These are phyloP conservation scores for Euphrasia arctica DNA, from an alignment of 305 asterid genomes.

Conservation along the genomic window DNA sequence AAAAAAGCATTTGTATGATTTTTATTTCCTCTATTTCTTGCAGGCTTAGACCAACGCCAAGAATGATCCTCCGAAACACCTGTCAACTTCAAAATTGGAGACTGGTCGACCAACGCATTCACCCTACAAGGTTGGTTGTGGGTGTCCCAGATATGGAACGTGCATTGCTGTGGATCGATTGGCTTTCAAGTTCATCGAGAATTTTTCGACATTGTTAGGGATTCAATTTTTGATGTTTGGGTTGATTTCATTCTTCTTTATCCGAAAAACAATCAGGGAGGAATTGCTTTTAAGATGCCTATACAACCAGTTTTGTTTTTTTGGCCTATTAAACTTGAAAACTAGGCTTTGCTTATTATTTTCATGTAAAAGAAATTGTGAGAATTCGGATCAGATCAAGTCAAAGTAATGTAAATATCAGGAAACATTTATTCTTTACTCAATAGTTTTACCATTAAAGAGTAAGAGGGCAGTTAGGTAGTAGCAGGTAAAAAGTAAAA, in stretches of 20 bases:
- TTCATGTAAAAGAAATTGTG: slow-evolving; percentile 26
- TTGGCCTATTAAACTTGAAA: slow-evolving; percentile 19
- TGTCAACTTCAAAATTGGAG: slow-evolving; percentile 24
- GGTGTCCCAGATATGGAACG: slow-evolving; percentile 28
- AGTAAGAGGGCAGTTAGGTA: too few relatives aligned
- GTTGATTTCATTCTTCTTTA: slow-evolving; percentile 34
- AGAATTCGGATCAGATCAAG: slow-evolving; percentile 28
- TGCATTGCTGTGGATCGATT: slow-evolving; percentile 17
- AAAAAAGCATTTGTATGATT: background rate
- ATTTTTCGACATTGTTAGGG: slow-evolving; percentile 37
- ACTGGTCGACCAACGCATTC: slow-evolving; percentile 24
- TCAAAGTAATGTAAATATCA: slow-evolving; percentile 41
- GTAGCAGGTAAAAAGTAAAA: too few relatives aligned
- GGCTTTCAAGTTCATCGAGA: slow-evolving; percentile 30
- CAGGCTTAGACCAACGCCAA: slow-evolving; percentile 52
- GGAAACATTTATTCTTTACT: background rate
- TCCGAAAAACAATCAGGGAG: slow-evolving; percentile 30
- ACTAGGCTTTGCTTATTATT: slow-evolving; percentile 20
- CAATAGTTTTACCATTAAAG: too few relatives aligned
- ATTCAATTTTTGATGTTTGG: slow-evolving; percentile 45
- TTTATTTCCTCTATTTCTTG: slow-evolving; percentile 5
- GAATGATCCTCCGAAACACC: slow-evolving; percentile 28
- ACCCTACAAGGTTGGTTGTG: slow-evolving; percentile 28
- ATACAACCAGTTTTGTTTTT: slow-evolving; percentile 40
- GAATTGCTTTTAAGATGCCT: slow-evolving; percentile 24